A percentile compares a stretch with the other conserved stretches of the same genome.
Conservation (phyloP, 2,329 filamentous ascomycete species). For the Blastomyces silverae region DNA sequence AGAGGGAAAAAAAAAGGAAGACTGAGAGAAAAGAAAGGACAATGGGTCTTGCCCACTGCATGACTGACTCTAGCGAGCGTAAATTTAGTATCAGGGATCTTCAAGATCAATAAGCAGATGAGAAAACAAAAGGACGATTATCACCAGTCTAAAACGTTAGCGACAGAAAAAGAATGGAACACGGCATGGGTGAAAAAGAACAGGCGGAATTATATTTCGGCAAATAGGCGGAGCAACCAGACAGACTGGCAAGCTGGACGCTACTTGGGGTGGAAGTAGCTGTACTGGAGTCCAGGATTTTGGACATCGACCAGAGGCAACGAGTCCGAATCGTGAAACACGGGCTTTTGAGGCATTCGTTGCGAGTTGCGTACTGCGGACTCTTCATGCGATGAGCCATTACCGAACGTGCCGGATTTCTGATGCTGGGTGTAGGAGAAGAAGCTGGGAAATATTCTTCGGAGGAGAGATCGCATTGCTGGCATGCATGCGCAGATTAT, state of each 20-base stretch:
- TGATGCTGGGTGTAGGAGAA: conserved; percentile 7
- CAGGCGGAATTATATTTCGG: not conserved
- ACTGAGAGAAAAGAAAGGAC: not conserved
- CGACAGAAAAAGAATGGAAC: not conserved
- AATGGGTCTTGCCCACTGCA: not conserved
- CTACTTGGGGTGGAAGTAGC: conserved; percentile 6
- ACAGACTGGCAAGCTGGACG: not conserved
- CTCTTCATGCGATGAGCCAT: conserved; percentile 6
- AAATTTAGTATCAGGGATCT: conserved; percentile 1
- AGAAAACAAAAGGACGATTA: not conserved
- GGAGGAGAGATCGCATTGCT: conserved; percentile 27
- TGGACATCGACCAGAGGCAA: conserved; percentile 10
- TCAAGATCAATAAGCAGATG: not conserved
- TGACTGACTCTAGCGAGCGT: not conserved
- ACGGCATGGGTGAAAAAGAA: not conserved
- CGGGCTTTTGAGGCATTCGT: not conserved
- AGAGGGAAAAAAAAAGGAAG: not conserved
- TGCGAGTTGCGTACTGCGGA: not conserved
- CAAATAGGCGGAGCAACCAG: not conserved
- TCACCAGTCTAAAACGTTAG: conserved; percentile 7
- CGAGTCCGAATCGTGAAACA: conserved; percentile 6
- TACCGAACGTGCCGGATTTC: conserved; percentile 12
- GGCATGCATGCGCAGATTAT: conserved; percentile 37
- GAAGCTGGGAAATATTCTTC: not conserved
- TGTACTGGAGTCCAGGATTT: not conserved